Base-by-base conservation (phyloP, 371 early-diverging fungal species). In the Mycotypha africana region DNA sequence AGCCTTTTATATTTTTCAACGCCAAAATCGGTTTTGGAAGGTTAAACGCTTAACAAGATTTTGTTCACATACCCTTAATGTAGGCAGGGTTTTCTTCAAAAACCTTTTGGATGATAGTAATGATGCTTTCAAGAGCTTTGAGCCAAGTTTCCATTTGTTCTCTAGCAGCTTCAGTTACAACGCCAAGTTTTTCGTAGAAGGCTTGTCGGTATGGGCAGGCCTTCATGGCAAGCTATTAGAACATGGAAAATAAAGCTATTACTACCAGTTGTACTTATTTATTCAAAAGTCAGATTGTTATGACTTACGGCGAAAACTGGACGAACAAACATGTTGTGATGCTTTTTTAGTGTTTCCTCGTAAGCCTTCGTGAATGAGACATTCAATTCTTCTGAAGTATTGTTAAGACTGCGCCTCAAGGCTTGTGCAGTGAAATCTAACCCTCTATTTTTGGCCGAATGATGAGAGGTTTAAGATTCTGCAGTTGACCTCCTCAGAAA, bases 171-270 rank as follows among this genome's bases (percentile, higher is more conserved):
- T 65, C 78, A 41, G 69, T 65, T 47, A 78, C 74, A 19, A 68
- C 76, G 30, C 89, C 89, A 25, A 97, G 68, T 70, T 91, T 92
- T 22, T 69, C 69, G 58, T 93, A 97, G 63, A 97, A 95, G 58
- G 85, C 87, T 42, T 72, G 74, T 44, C 95, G 89, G 56, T 82
- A 82, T 37, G 97, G 96, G 65, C 93, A 93, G 2, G 93, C 91
- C 56, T 84, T 86, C 95, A 97, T 95, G 3, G 96, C 96, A 45
- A 92, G 59, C 88, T 87, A 61, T 42, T 16, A 22, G 16, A 36
- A 43, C 14, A 24, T 25, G 24, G 16, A 45, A 20, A 21, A 26
- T 44, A 6, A 35, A 20, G n/a, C n/a, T n/a, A n/a, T n/a, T n/a
- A n/a, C n/a, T n/a, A n/a, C n/a, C n/a, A n/a, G n/a, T n/a, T n/a